Evolutionary conservation across 2,329 filamentous ascomycete species (phyloP).

Genomic region (Aspergillus sp.): DNA sequence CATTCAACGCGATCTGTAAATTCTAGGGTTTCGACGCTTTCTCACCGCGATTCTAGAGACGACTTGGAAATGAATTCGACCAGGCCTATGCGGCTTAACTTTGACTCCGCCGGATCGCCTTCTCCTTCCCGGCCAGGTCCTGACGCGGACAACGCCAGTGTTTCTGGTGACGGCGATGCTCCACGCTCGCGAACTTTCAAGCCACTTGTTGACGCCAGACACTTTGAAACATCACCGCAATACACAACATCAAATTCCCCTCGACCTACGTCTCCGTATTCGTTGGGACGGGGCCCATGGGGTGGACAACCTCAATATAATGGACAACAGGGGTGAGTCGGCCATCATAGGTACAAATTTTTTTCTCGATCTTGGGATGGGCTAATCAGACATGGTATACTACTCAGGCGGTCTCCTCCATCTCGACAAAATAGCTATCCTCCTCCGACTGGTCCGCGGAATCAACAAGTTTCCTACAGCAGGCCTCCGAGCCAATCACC

Average conservation of each 20-base stretch:
- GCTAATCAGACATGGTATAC: slow-evolving; percentile 22
- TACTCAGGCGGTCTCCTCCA: slow-evolving; percentile 55
- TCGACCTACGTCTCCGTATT: slow-evolving; percentile 56
- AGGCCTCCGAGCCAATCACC: slow-evolving; percentile 50
- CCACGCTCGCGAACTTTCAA: slow-evolving; percentile 32
- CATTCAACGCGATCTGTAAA: slow-evolving; percentile 26
- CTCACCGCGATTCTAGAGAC: slow-evolving; percentile 16
- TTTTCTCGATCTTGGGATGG: slow-evolving; percentile 1
- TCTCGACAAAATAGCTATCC: slow-evolving; percentile 53
- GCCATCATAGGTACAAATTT: too few relatives aligned
- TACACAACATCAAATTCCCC: slow-evolving; percentile 54
- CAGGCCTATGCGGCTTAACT: slow-evolving; percentile 22
- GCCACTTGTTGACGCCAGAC: slow-evolving; percentile 38
- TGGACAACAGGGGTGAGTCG: slow-evolving; percentile 46
- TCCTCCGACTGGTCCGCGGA: slow-evolving; percentile 44
- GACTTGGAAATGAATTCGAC: slow-evolving; percentile 20
- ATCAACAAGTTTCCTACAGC: slow-evolving; percentile 44
- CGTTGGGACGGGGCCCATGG: slow-evolving; percentile 49
- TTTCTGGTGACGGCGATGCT: slow-evolving; percentile 24
- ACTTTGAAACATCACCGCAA: slow-evolving; percentile 54
- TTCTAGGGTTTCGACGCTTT: slow-evolving; percentile 25
- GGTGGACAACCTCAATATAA: slow-evolving; percentile 37
- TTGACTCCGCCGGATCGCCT: slow-evolving; percentile 21
- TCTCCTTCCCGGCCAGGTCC: slow-evolving; percentile 27
- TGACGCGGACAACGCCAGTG: slow-evolving; percentile 24